Evolutionary conservation across 768 basidiomycete species (phyloP).

Genomic region (Tylopilus rubrobrunneus): DNA sequence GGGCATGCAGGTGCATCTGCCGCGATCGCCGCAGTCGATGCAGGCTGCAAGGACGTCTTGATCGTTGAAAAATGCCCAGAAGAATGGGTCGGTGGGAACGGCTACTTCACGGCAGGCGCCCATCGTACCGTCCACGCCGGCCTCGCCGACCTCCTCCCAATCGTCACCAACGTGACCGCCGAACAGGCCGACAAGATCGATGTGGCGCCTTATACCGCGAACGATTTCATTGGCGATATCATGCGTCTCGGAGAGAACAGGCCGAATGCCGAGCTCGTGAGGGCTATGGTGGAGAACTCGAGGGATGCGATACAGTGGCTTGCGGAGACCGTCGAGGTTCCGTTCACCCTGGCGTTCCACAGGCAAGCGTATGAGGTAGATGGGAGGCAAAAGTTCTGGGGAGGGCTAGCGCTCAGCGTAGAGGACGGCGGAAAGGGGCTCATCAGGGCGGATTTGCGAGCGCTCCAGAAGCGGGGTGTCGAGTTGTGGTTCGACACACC

Average conservation of each 20-base stretch:
- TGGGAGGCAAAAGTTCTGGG: slow-evolving; percentile 66
- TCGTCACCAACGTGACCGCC: slow-evolving; percentile 46
- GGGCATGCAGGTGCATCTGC: slow-evolving; percentile 68
- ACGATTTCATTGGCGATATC: slow-evolving; percentile 55
- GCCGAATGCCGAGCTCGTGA: slow-evolving; percentile 47
- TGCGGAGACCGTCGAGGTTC: slow-evolving; percentile 43
- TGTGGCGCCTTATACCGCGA: slow-evolving; percentile 52
- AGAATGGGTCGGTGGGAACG: slow-evolving; percentile 67
- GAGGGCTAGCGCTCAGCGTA: slow-evolving; percentile 60
- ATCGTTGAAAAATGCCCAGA: slow-evolving; percentile 62
- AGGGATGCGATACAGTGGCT: slow-evolving; percentile 59
- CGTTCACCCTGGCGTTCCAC: slow-evolving; percentile 58
- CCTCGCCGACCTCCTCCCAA: slow-evolving; percentile 52
- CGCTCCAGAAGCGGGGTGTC: slow-evolving; percentile 47
- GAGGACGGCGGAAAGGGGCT: slow-evolving; percentile 66
- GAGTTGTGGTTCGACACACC: slow-evolving; percentile 55
- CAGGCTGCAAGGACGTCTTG: slow-evolving; percentile 58
- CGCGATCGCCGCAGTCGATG: slow-evolving; percentile 55
- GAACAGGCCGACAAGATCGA: slow-evolving; percentile 47
- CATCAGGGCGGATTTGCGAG: slow-evolving; percentile 50
- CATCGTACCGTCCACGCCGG: slow-evolving; percentile 52
- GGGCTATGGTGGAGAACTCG: slow-evolving; percentile 50
- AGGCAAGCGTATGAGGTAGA: slow-evolving; percentile 65
- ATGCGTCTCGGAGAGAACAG: slow-evolving; percentile 53
- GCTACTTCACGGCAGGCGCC: slow-evolving; percentile 70